A percentile compares a stretch with the other conserved stretches of the same genome.
phyloP scores from a whole-genome alignment of 2,329 filamentous ascomycete genomes.

The Cercospora canescens region DNA sequence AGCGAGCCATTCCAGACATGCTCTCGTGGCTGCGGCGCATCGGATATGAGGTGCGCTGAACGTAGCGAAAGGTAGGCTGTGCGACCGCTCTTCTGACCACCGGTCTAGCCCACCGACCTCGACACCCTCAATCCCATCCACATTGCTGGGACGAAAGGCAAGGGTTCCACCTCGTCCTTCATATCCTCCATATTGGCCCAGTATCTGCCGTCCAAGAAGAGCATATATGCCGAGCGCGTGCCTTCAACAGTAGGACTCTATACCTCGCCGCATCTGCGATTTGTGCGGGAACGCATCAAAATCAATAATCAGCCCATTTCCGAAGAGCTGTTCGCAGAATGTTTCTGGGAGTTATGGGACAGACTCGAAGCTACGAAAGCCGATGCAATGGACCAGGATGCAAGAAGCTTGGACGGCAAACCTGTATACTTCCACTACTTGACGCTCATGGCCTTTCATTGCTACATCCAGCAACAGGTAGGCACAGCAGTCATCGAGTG shows the following conservation, averaged over 20 bases:
- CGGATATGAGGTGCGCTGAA: conserved; percentile 66
- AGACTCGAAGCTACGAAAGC: conserved; percentile 56
- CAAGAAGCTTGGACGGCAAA: conserved; percentile 61
- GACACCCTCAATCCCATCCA: conserved; percentile 68
- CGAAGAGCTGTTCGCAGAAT: conserved; percentile 67
- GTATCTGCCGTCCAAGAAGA: conserved; percentile 49
- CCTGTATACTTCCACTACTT: conserved; percentile 92
- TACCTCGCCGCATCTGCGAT: conserved; percentile 82
- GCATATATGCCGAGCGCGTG: conserved; percentile 33
- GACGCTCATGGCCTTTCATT: conserved; percentile 83
- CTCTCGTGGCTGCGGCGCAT: conserved; percentile 72
- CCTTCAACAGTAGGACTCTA: conserved; percentile 65
- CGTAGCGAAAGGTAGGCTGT: conserved; percentile 15
- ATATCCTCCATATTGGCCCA: conserved; percentile 75
- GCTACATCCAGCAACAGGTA: conserved; percentile 75
- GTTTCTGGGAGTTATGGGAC: conserved; percentile 87
- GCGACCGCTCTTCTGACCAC: conserved; percentile 11
- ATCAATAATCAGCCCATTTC: conserved; percentile 72
- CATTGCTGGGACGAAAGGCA: conserved; percentile 91
- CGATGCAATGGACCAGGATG: conserved; percentile 50
- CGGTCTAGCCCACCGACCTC: conserved; percentile 60
- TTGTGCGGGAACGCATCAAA: conserved; percentile 80
- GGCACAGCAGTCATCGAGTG: conserved; percentile 83
- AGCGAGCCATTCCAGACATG: conserved; percentile 78
- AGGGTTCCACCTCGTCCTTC: conserved; percentile 85